These are phyloP conservation scores for Backusella sp. DNA, from an alignment of 192 early-diverging fungal species.

Conservation along the genomic window DNA sequence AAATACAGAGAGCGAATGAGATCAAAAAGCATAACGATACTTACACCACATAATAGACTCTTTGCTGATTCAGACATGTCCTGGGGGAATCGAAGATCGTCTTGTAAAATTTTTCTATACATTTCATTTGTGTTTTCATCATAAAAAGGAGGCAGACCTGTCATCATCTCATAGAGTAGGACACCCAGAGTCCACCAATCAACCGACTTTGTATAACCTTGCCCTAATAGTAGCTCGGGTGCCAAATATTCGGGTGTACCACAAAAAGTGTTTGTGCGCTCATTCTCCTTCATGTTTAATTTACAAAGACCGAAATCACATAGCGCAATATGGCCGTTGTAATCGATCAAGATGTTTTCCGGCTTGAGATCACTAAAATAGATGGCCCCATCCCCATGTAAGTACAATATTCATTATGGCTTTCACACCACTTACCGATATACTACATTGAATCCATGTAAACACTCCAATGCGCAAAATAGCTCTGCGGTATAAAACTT, in stretches of 20 bases:
- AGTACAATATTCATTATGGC: not conserved
- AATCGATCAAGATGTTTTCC: constrained; percentile 94
- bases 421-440: constrained; percentile 53
- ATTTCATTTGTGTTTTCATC: constrained; percentile 95
- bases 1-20: not conserved
- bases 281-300: constrained; percentile 91
- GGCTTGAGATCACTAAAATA: constrained; percentile 83
- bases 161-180: constrained; percentile 88
- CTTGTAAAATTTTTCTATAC: constrained; percentile 92
- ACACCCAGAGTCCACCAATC: constrained; percentile 99
- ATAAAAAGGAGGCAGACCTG: constrained; percentile 89
- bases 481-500: constrained; percentile 95
- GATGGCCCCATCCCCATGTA: too few species aligned
- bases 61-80: constrained; percentile 68
- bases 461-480: constrained; percentile 84
- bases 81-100: constrained; percentile 83
- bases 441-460: constrained; percentile 91
- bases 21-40: constrained; percentile 3
- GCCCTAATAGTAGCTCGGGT: constrained; percentile 82
- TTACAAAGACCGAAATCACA: constrained; percentile 96
- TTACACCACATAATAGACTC: constrained; percentile 59
- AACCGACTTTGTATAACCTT: constrained; percentile 88
- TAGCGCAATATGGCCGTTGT: constrained; percentile 90
- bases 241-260: constrained; percentile 99
- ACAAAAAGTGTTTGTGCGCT: constrained; percentile 93